Evolutionary conservation across 2,329 filamentous ascomycete species (phyloP).

Genomic region (Cladophialophora chaetospira): DNA sequence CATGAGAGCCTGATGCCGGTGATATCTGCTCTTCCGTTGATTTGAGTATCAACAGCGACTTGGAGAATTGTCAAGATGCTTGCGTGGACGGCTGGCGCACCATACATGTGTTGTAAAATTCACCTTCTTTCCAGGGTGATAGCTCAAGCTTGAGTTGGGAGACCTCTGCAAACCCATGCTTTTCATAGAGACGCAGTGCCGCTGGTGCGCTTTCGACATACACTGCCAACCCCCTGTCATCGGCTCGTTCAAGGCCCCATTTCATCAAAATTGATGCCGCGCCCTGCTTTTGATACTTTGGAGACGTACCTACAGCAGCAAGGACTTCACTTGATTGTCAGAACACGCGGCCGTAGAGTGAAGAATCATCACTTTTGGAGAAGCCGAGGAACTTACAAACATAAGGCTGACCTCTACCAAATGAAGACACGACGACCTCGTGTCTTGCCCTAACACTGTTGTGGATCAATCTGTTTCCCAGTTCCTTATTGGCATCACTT

Average conservation of each 20-base stretch:
- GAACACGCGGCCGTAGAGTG: not conserved
- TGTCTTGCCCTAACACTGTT: constrained; percentile 27
- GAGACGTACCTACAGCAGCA: constrained; percentile 26
- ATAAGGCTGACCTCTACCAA: constrained; percentile 21
- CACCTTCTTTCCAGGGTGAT: constrained; percentile 17
- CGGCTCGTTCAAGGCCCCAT: constrained; percentile 27
- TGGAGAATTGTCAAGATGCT: not conserved
- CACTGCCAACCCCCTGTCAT: constrained; percentile 21
- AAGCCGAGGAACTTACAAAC: constrained; percentile 18
- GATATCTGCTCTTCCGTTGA: no score
- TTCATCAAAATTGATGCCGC: constrained; percentile 24
- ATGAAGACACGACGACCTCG: constrained; percentile 21
- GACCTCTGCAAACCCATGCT: constrained; percentile 26
- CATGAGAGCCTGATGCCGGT: no score
- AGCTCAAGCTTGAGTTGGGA: constrained; percentile 20
- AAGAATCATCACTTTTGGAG: not conserved
- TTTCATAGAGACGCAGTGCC: constrained; percentile 19
- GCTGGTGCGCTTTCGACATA: constrained; percentile 26
- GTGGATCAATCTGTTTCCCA: constrained; percentile 23
- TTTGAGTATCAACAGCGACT: no score
- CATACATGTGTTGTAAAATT: constrained; percentile 28
- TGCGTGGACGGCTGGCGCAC: constrained; percentile 13
- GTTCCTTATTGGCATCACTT: constrained; percentile 25
- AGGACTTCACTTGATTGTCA: constrained; percentile 12
- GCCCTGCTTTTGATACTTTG: constrained; percentile 26